Conservation (phyloP, 108 stramenopile species). For the Nannochloropsis gaditana region DNA sequence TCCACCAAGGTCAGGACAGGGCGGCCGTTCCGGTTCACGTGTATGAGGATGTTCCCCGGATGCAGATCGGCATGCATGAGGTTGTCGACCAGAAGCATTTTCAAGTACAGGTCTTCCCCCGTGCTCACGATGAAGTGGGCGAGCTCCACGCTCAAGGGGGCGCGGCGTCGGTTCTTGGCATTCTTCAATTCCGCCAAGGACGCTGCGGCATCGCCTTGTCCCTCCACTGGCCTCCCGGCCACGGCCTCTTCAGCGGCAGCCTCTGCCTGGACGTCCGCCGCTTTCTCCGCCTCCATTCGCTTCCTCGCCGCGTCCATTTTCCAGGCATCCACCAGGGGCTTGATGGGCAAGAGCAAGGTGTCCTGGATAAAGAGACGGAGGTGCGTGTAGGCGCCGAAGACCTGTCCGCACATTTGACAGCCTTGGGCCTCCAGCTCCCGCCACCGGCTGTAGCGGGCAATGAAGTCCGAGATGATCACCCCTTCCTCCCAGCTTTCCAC, state of each 20-base stretch:
- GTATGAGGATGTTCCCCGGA: slow-evolving; percentile 60
- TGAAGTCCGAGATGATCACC: slow-evolving; percentile 38
- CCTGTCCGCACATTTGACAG: slow-evolving; percentile 21
- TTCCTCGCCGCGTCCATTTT: neutral
- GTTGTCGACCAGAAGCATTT: slow-evolving; percentile 75
- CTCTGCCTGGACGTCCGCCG: neutral
- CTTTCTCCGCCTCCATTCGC: neutral
- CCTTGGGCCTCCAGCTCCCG: slow-evolving; percentile 18
- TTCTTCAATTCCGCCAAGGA: neutral
- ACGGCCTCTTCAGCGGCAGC: neutral
- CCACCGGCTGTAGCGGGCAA: slow-evolving; percentile 12
- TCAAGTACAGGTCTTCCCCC: slow-evolving; percentile 70
- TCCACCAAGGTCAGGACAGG: slow-evolving; percentile 63
- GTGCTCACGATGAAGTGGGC: slow-evolving; percentile 61
- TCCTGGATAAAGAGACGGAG: neutral
- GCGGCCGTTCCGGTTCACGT: slow-evolving; percentile 10
- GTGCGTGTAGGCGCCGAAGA: slow-evolving; percentile 7
- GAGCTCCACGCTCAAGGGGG: neutral
- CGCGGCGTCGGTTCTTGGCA: neutral
- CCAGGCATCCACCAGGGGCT: neutral
- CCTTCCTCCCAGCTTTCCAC: slow-evolving; percentile 55
- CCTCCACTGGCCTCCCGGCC: neutral
- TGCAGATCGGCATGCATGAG: slow-evolving; percentile 77
- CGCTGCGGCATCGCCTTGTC: neutral
- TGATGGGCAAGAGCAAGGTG: neutral